Base-by-base conservation (phyloP, 495 filamentous ascomycete species). In the Aspergillus sclerotioniger region DNA sequence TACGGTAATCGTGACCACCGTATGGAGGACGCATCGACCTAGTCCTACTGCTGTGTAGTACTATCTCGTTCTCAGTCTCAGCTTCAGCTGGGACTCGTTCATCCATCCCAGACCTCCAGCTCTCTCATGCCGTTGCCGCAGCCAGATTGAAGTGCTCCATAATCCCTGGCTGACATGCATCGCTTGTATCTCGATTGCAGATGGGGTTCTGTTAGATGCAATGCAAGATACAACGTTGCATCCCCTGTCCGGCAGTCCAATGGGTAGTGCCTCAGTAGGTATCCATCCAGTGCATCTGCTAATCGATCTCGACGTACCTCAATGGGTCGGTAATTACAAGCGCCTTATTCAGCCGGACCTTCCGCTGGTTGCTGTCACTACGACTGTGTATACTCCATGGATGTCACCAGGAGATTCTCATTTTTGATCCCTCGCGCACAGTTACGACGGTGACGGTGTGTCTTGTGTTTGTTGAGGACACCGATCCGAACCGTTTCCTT, bases 341-440 rank as follows among this genome's bases (percentile, higher is more conserved):
- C 37, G 37, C 37, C 13, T n/a, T 41, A 6, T n/a, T 41, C 10
- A 13, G 37, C 37, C 37, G 37, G 37, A 41, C 37, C 10, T 15
- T 41, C 37, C 37, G 37, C 25, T 9, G 37, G 37, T n/a, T 41
- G 37, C 37, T 41, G 37, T 41, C 37, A 41, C 37, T 41, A 25
- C 25, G 25, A 25, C 25, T 25, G 25, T 25, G 25, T 25, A 25
- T 25, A 15, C 37, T 41, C 37, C 37, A 41, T 41, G 37, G 13
- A 41, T 41, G 37, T 41, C 37, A 41, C 37, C 37, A n/a, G 37
- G 33, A 49, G 47, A 28, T 50, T 50, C 28, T 31, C n/a, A 31
- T 49, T n/a, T 16, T n/a, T 50, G 9, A 50, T 17, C 47, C 15
- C 16, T 50, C 31, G 47, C 31, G 28, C 47, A 50, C 31, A 50